phyloP scores from a whole-genome alignment of 129 eudicot genomes.

The Flaveria robusta region DNA sequence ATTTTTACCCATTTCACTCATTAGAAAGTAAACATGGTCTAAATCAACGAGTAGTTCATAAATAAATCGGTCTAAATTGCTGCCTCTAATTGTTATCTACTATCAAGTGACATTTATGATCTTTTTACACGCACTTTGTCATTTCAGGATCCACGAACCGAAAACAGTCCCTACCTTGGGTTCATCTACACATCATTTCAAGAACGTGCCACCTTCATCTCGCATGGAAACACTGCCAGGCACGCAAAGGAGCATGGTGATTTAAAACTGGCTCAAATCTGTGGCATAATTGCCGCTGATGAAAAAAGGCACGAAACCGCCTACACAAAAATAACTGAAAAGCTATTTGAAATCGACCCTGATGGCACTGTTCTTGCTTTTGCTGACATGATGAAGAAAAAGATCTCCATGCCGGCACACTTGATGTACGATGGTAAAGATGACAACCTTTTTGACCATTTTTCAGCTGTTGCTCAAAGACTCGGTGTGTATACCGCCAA shows the following conservation, averaged over 20 bases:
- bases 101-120: neutral
- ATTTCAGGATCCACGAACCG: slow-evolving; percentile 81
- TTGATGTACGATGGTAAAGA: slow-evolving; percentile 89
- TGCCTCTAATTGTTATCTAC: neutral
- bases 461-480: slow-evolving; percentile 87
- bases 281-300: slow-evolving; percentile 87
- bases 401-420: slow-evolving; percentile 93
- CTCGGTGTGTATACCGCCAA: slow-evolving; percentile 84
- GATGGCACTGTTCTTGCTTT: slow-evolving; percentile 79
- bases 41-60: neutral
- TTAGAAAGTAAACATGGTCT: neutral
- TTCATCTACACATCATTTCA: slow-evolving; percentile 91
- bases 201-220: slow-evolving; percentile 86
- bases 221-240: slow-evolving; percentile 92
- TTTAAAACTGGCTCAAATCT: slow-evolving; percentile 74
- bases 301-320: slow-evolving; percentile 95
- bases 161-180: slow-evolving; percentile 85
- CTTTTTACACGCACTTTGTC: neutral
- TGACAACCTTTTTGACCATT: slow-evolving; percentile 72
- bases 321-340: slow-evolving; percentile 85
- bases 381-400: slow-evolving; percentile 97
- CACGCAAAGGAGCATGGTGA: slow-evolving; percentile 79
- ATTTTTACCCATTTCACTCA: neutral
- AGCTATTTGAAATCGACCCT: slow-evolving; percentile 87
- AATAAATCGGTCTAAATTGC: neutral